phyloP scores from a whole-genome alignment of 2,329 filamentous ascomycete species.

The Celoporthe dispersa region DNA sequence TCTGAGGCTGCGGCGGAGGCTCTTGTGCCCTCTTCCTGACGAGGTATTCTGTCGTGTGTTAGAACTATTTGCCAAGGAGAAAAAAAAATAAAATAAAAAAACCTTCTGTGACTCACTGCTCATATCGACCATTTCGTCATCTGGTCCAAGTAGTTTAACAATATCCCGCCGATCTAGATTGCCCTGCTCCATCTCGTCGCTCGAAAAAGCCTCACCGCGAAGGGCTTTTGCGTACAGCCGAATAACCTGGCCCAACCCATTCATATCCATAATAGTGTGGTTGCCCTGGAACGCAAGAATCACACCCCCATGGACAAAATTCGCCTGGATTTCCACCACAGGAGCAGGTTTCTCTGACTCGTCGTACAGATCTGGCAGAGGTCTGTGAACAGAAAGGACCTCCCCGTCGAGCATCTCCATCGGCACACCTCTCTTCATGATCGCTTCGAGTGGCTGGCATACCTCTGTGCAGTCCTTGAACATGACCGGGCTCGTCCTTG shows the following conservation, averaged over 20 bases:
- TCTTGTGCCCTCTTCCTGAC: not conserved
- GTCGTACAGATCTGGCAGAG: slow-evolving; percentile 22
- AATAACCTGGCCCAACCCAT: slow-evolving; percentile 32
- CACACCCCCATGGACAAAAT: slow-evolving; percentile 32
- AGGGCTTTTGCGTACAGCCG: slow-evolving; percentile 21
- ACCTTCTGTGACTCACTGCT: not conserved
- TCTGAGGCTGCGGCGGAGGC: not conserved
- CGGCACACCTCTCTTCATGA: slow-evolving; percentile 11
- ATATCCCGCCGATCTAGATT: slow-evolving; percentile 21
- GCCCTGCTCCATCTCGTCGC: slow-evolving; percentile 11
- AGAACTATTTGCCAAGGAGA: not conserved
- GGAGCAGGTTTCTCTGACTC: slow-evolving; percentile 15
- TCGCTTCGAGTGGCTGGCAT: slow-evolving; percentile 15
- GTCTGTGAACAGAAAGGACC: slow-evolving; percentile 7
- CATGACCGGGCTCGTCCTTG: slow-evolving; percentile 12
- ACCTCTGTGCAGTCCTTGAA: slow-evolving; percentile 13
- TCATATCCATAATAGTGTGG: slow-evolving; percentile 34
- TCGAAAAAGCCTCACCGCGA: slow-evolving; percentile 13
- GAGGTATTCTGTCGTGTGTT: not conserved
- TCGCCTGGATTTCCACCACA: slow-evolving; percentile 31
- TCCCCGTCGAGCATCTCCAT: slow-evolving; percentile 24
- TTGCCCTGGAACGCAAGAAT: slow-evolving; percentile 31
- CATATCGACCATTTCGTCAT: slow-evolving; percentile 15
- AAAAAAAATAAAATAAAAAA: not conserved
- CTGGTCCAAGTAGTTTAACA: slow-evolving; percentile 20